Evolutionary conservation across 1,284 basidiomycete genomes (phyloP), one percentile per base, ranked within the genome.

Genomic region (Puccinia horiana): DNA sequence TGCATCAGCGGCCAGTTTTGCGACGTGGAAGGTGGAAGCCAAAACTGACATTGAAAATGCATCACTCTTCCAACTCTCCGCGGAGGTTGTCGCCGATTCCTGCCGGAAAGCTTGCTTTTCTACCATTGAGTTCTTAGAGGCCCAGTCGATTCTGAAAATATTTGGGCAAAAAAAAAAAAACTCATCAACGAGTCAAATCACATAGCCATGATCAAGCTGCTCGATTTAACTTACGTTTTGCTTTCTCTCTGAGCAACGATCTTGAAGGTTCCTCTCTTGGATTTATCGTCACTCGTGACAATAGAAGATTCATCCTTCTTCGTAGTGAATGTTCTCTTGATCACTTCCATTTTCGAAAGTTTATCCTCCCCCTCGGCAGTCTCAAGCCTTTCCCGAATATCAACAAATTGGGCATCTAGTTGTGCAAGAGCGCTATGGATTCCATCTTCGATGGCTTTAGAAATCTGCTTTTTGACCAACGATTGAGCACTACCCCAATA

Each of bases 391-490:
- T 81, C 79, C 11, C 63, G 37, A 54, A 81, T 81, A 52, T 81
- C 79, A 52, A 81, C 79, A 40, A 81, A 81, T 26, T 81, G 79
- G 12, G 79, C 69, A 44, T 81, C 79, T 23, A 81, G 47, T 35
- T 81, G 79, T 32, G 40, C 94, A 83, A 98, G 89, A 1, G 91
- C 94, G 16, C 92, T 93, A 78, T 89, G 90, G 83, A 98, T 91
- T 11, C 92, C 92, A 83, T 91, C 92, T 83, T 90, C 89, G 77
- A 97, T 90, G 0, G 93, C 96, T 87, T 92, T 93, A 88, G 92
- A 89, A 84, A 99, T 92, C 87, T 96, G 94, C 87, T 91, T 92
- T 91, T 98, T 98, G 86, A 99, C 92, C 73, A 97, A 88, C 5
- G 79, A 81, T 67, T 84, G 82, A 29, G 84, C 85, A 14, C 79